Evolutionary conservation across 768 basidiomycete genomes (phyloP), one percentile per base, ranked within the genome.

Genomic region (Leccinum rimulosum): DNA sequence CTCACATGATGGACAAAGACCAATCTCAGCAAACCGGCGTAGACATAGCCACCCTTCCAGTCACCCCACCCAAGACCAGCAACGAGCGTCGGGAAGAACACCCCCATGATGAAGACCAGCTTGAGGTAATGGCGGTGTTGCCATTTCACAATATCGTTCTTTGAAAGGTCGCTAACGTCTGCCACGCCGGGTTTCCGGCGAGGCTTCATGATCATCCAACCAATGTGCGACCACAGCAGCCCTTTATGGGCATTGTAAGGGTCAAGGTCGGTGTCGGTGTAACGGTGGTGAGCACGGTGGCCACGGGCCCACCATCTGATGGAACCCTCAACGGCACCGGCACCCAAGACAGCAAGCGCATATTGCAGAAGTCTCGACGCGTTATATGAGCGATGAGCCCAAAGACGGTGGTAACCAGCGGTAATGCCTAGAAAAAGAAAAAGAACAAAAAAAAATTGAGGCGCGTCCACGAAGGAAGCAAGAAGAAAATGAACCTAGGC

Each of bases 251-350:
- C 94, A 63, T 91, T 90, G 79, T 98, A 97, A 0, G 95, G 95
- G 76, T 97, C 95, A 62, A 98, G 88, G 56, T 94, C 92, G 68
- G 95, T 98, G 76, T 96, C 95, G 65, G 95, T 98, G 79, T 97
- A 96, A 47, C 95, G 85, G 71, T 97, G 95, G 74, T 97, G 95
- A 3, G 96, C 96, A 60, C 96, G 91, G 80, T 99, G 97, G 51
- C 95, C 95, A 54, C 97, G 85, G 22, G 89, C 89, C 97, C 97
- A 98, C 97, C 97, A 98, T 74, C 93, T 91, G 78, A 99, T 96
- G 22, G 95, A 97, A 9, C 96, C 96, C 70, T 99, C 85, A 50
- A 96, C 89, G 5, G 96, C 95, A 51, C 97, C 96, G 2, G 93
- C 88, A 52, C 96, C 97, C 10, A 86, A 82, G 19, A 90, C 67